phyloP scores from a whole-genome alignment of 108 stramenopile species.

The Ochromonas danica region DNA sequence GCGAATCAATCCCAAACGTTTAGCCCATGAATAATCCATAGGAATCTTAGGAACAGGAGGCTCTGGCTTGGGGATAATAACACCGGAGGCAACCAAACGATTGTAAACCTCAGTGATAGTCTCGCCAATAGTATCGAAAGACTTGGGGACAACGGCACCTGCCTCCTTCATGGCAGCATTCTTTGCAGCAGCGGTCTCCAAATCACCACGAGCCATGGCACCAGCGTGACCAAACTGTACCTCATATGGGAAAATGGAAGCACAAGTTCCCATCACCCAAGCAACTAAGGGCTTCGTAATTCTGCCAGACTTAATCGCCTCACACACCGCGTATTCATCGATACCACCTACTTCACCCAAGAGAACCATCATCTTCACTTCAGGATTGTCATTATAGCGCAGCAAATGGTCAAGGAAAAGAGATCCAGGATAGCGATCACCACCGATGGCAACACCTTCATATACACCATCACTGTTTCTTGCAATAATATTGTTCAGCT shows the following conservation, averaged over 20 bases:
- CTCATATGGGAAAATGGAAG: constrained; percentile 79
- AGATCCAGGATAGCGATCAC: constrained; percentile 82
- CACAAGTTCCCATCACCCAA: constrained; percentile 89
- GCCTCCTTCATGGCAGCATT: constrained; percentile 70
- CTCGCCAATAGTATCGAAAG: constrained; percentile 75
- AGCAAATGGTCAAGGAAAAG: constrained; percentile 80
- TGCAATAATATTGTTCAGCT: constrained; percentile 83
- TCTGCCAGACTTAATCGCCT: constrained; percentile 72
- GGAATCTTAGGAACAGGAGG: constrained; percentile 61
- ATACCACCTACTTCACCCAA: constrained; percentile 83
- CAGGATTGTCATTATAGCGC: constrained; percentile 81
- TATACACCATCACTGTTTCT: constrained; percentile 78
- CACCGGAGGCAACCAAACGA: constrained; percentile 37
- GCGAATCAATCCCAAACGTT: constrained; percentile 76
- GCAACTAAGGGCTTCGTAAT: constrained; percentile 81
- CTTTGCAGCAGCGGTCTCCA: constrained; percentile 79
- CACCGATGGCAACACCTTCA: constrained; percentile 86
- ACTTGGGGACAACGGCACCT: constrained; percentile 73
- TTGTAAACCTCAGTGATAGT: constrained; percentile 65
- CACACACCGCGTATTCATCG: constrained; percentile 87
- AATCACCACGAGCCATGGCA: constrained; percentile 70
- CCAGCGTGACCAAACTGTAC: constrained; percentile 91
- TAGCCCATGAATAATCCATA: constrained; percentile 87
- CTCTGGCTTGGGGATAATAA: constrained; percentile 43
- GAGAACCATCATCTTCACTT: constrained; percentile 71